Base-by-base conservation (phyloP, 2,329 filamentous ascomycete species). In the Fusarium cicatricum region DNA sequence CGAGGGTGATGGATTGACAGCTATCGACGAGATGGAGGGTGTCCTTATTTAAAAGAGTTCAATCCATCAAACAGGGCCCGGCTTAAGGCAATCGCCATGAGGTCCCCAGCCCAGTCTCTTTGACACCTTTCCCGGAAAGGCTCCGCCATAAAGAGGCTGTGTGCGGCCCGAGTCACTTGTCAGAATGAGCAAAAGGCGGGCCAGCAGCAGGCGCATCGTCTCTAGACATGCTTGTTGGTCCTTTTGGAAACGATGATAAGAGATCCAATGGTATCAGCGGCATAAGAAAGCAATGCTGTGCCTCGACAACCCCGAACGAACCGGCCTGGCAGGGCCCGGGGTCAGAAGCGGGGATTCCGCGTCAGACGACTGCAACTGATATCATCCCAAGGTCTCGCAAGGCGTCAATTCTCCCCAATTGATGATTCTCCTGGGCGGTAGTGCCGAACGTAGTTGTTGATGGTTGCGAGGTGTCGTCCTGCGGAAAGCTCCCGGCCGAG, bases 401-500 rank as follows among this genome's bases (percentile, higher is more conserved):
- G 38, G 42, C 31, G 41, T 44, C 37, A 50, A 43, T 32, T 31
- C 45, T 38, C 31, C 45, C 64, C 44, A 57, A 58, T 37, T 52
- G 45, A 59, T 55, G 36, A 40, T 50, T 46, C 50, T 65, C 43
- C 50, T 53, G 46, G 48, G 51, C 52, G 46, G 63, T 65, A 65
- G 66, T 58, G 65, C 62, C 65, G 64, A 65, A 62, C 45, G 50
- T 43, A 51, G 58, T 53, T 58, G 50, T 38, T 60, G 42, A 32
- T 39, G 39, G 58, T 60, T 61, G 66, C 54, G 55, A 67, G 37
- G 61, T 34, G 64, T 62, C 50, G 42, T 14, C 51, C 47, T 46
- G 70, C 70, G 70, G 70, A 72, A 72, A 61, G 46, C 44, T 51
- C 57, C 70, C 70, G 66, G 67, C 64, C 52, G 58, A 54, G 43